Base-by-base conservation (phyloP, 2,329 filamentous ascomycete genomes). In the Colletotrichum nymphaeae region DNA sequence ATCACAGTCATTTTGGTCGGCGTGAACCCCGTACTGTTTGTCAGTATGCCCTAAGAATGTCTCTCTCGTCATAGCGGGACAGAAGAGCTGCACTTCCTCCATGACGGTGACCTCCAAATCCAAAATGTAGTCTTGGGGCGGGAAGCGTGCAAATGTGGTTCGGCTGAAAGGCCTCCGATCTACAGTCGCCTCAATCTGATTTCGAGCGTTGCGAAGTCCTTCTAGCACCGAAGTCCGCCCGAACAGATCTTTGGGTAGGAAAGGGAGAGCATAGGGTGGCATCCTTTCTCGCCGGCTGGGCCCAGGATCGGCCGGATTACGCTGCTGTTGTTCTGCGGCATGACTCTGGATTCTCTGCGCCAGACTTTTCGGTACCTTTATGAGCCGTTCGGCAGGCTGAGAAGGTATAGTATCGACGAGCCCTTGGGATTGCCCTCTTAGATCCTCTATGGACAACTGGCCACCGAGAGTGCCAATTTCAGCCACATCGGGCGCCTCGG, bases 31-130 rank as follows among this genome's bases (percentile, higher is more conserved):
- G 30, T 58, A 69, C 32, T 72, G 69, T 19, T 30, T 24, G 3
- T 69, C 37, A 14, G 58, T 14, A n/a, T 69, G 59, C 3, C 22
- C 24, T 19, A 28, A 11, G 11, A 75, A 75, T 11, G 56, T n/a
- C 5, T 42, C 59, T 1, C 63, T 52, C 8, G 46, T 56, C 22
- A 75, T 53, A 2, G 37, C 19, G 2, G 73, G 73, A 16, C 67
- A 71, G 63, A 69, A 63, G 19, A 65, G 46, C 5, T 67, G 62
- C 11, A 74, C 32, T 5, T 67, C 57, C 32, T 69, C 69, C 22
- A 72, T 37, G 37, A 69, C 49, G 30, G 53, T 37, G 7, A 59
- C 37, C 12, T 63, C 65, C 2, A 72, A n/a, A 22, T 59, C 59
- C n/a, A 72, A 4, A 24, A 72, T 28, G 11, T 64, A 69, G 4